Evolutionary conservation across 129 eudicot genomes (phyloP).

Genomic region (Saussurea involucrata): DNA sequence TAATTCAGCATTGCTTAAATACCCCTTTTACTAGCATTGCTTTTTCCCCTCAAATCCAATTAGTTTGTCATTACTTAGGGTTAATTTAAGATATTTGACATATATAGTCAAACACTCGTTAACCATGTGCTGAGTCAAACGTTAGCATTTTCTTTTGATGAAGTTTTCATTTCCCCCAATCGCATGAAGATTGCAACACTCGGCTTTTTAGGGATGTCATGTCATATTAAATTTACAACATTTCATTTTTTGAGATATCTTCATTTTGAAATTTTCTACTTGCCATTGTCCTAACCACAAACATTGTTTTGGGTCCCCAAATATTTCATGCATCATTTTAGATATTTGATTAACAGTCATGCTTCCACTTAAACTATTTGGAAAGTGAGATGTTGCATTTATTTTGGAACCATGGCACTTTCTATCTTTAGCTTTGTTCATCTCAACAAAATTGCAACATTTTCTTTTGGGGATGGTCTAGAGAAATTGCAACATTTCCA

Average conservation of each 20-base stretch:
- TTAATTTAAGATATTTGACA: background rate
- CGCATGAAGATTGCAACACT: background rate
- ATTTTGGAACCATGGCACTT: background rate
- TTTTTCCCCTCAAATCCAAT: background rate
- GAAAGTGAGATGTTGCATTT: background rate
- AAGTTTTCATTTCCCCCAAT: background rate
- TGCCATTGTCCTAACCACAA: background rate
- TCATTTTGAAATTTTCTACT: no score
- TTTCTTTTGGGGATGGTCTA: background rate
- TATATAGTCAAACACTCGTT: background rate
- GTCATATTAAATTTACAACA: background rate
- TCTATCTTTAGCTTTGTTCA: background rate
- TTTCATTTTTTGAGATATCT: no score
- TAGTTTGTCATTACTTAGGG: background rate
- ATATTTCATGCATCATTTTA: background rate
- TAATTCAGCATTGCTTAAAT: background rate
- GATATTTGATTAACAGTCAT: background rate
- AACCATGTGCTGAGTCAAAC: background rate
- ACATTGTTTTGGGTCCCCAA: background rate
- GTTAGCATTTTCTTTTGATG: background rate
- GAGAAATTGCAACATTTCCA: background rate
- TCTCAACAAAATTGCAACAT: no score
- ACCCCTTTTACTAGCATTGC: background rate
- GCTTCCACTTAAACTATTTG: background rate
- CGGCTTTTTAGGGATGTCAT: background rate